Evolutionary conservation across 2,329 filamentous ascomycete genomes (phyloP).

Genomic region (Zasmidium citrigriseum): DNA sequence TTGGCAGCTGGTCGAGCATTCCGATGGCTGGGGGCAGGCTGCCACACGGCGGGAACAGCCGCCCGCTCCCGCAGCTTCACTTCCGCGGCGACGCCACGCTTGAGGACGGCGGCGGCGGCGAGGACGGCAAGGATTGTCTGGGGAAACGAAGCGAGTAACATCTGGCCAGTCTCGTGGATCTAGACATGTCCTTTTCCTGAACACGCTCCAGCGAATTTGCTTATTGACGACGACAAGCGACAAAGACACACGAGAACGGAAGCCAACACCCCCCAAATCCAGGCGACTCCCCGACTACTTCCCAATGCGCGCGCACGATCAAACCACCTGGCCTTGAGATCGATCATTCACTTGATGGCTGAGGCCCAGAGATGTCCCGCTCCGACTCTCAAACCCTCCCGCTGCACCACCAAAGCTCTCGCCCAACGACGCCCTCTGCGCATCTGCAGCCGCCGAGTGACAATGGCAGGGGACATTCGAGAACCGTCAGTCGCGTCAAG

Average conservation of each 20-base stretch:
- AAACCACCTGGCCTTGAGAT: background rate
- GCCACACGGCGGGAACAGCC: too few relatives aligned
- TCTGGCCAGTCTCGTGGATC: background rate
- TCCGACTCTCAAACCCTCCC: constrained; percentile 60
- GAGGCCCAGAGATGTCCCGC: constrained; percentile 63
- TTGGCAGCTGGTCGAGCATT: background rate
- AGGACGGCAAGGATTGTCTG: background rate
- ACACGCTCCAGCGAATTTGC: background rate
- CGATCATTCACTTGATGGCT: constrained; percentile 34
- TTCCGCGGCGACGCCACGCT: background rate
- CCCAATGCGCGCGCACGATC: background rate
- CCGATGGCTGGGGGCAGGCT: background rate
- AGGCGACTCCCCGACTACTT: background rate
- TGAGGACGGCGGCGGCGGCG: too few relatives aligned
- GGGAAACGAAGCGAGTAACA: background rate
- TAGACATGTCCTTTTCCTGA: background rate
- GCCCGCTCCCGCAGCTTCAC: too few relatives aligned
- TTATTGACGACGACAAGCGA: background rate
- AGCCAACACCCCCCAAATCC: constrained; percentile 1
- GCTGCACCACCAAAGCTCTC: constrained; percentile 41
- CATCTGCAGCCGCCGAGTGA: constrained; percentile 7
- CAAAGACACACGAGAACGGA: constrained; percentile 9
- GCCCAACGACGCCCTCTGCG: constrained; percentile 11
- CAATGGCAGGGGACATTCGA: constrained; percentile 16
- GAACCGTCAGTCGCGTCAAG: constrained; percentile 33